These are phyloP conservation scores for Hemisphaericaspora xylanilytica DNA, from an alignment of 1,139 yeast species.

Conservation along the genomic window DNA sequence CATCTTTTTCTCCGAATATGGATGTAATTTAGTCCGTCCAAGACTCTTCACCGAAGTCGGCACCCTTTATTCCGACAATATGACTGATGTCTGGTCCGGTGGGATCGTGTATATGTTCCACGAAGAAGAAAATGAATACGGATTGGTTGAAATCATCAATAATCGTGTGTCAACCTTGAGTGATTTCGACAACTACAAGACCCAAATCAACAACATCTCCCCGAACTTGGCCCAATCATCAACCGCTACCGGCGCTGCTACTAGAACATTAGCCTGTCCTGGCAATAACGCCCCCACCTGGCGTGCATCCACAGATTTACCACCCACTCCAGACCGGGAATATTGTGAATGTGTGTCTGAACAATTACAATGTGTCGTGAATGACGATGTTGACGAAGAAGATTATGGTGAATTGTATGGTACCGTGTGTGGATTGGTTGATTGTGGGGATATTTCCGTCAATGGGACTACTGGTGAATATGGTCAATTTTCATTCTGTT, in stretches of 20 bases:
- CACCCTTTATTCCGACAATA: slow-evolving; percentile 41
- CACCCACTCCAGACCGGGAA: slow-evolving; percentile 44
- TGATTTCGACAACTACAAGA: slow-evolving; percentile 50
- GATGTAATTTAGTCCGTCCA: slow-evolving; percentile 64
- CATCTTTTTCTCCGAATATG: slow-evolving; percentile 82
- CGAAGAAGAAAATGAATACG: slow-evolving; percentile 77
- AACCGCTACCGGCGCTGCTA: slow-evolving; percentile 22
- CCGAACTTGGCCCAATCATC: slow-evolving; percentile 33
- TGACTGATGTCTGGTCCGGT: slow-evolving; percentile 80
- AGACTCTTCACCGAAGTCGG: slow-evolving; percentile 66
- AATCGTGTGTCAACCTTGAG: slow-evolving; percentile 37
- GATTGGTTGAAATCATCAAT: slow-evolving; percentile 59
- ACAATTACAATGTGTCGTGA: slow-evolving; percentile 38
- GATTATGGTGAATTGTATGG: slow-evolving; percentile 38
- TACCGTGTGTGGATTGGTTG: slow-evolving; percentile 32
- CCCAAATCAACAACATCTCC: slow-evolving; percentile 51
- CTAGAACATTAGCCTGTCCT: slow-evolving; percentile 33
- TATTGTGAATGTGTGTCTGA: slow-evolving; percentile 38
- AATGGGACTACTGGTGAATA: slow-evolving; percentile 39
- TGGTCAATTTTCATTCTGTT: slow-evolving; percentile 43
- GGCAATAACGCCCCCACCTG: slow-evolving; percentile 34
- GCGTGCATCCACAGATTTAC: slow-evolving; percentile 40
- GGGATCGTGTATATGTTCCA: slow-evolving; percentile 89
- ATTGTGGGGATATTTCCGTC: slow-evolving; percentile 37
- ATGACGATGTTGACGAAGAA: slow-evolving; percentile 26